These are phyloP conservation scores for Gamsiella multidivaricata DNA, from an alignment of 192 early-diverging fungal species.

Conservation along the genomic window DNA sequence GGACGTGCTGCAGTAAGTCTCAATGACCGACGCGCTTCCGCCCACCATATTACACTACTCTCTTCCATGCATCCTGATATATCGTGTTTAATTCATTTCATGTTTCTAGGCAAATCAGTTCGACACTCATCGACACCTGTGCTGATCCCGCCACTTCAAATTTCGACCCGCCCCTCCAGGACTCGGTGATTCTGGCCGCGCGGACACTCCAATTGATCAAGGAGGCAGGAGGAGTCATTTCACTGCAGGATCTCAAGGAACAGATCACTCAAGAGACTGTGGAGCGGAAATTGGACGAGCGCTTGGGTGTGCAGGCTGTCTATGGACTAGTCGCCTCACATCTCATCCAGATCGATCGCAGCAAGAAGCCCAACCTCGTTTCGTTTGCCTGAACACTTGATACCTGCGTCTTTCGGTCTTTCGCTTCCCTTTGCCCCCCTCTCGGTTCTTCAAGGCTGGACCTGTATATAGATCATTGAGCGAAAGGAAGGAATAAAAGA, in stretches of 20 bases:
- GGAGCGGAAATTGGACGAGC: conserved; percentile 1
- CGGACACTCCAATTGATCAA: conserved; percentile 19
- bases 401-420: not conserved
- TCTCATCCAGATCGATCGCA: conserved; percentile 44
- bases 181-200: conserved; percentile 8
- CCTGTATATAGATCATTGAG: too few relatives aligned
- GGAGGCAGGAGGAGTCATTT: conserved; percentile 12
- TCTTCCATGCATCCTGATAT: too few relatives aligned
- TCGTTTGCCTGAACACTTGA: conserved; percentile 5
- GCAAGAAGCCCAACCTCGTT: conserved; percentile 30
- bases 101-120: conserved; percentile 36
- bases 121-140: conserved; percentile 27
- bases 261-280: conserved; percentile 24
- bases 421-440: too few relatives aligned
- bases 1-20: conserved; percentile 46
- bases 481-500: too few relatives aligned
- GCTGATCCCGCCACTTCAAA: conserved; percentile 16
- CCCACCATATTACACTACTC: too few relatives aligned
- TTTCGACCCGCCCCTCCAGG: conserved; percentile 29
- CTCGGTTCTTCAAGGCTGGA: too few relatives aligned
- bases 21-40: too few relatives aligned
- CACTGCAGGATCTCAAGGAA: conserved; percentile 35
- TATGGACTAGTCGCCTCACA: conserved; percentile 37
- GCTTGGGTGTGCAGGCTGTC: conserved; percentile 33
- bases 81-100: not conserved